Evolutionary conservation across 2,329 filamentous ascomycete species (phyloP).

Genomic region (Paecilomyces niveus): DNA sequence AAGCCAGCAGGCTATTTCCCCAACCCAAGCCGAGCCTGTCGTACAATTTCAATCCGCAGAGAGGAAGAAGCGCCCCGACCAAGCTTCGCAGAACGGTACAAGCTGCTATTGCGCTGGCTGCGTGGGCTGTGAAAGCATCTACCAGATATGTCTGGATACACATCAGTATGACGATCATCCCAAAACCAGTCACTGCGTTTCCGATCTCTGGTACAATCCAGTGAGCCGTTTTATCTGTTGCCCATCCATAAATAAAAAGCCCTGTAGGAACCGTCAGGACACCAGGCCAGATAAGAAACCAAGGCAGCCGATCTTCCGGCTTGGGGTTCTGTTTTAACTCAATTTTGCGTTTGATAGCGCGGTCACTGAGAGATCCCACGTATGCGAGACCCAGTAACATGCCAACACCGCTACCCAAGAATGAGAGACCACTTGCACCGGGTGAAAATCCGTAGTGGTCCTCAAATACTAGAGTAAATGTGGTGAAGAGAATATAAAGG

Average conservation of each 20-base stretch:
- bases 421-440: slow-evolving; percentile 33
- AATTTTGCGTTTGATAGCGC: slow-evolving; percentile 8
- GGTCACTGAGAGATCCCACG: slow-evolving; percentile 18
- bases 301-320: slow-evolving; percentile 40
- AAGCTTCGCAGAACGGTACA: slow-evolving; percentile 46
- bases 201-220: slow-evolving; percentile 53
- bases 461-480: slow-evolving; percentile 40
- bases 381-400: slow-evolving; percentile 19
- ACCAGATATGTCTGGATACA: slow-evolving; percentile 54
- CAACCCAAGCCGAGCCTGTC: slow-evolving; percentile 31
- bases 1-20: slow-evolving; percentile 44
- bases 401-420: slow-evolving; percentile 40
- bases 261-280: slow-evolving; percentile 45
- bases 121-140: slow-evolving; percentile 41
- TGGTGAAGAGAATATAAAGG: slow-evolving; percentile 44
- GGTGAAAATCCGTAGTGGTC: slow-evolving; percentile 36
- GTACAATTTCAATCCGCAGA: slow-evolving; percentile 45
- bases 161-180: slow-evolving; percentile 43
- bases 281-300: slow-evolving; percentile 41
- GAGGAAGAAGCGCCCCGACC: slow-evolving; percentile 50
- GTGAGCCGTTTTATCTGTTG: slow-evolving; percentile 40
- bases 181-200: slow-evolving; percentile 43
- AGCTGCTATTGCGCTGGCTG: slow-evolving; percentile 42
- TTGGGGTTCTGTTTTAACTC: slow-evolving; percentile 8
- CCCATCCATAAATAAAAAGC: slow-evolving; percentile 49